These are phyloP conservation scores for Nymphaea thermarum DNA, from an alignment of 164 flowering plant genomes.

Conservation along the genomic window DNA sequence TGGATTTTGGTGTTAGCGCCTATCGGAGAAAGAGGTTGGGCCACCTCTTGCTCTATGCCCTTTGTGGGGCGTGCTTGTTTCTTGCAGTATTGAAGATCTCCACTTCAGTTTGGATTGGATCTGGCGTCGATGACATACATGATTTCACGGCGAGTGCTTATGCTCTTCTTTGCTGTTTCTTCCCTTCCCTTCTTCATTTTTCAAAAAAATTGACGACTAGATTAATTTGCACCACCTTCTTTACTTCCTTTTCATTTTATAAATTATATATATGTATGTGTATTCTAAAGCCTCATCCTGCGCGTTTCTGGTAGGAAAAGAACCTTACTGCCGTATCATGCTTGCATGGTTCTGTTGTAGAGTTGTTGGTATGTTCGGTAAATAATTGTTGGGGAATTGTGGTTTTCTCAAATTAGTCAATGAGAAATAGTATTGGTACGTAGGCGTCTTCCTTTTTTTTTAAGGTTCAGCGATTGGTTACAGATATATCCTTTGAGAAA, in stretches of 20 bases:
- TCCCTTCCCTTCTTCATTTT: not conserved
- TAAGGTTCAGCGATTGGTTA: not conserved
- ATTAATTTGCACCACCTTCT: not conserved
- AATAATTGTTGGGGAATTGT: not conserved
- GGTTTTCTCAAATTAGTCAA: not conserved
- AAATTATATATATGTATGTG: not conserved
- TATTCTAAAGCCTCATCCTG: too few relatives aligned
- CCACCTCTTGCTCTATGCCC: constrained; percentile 76
- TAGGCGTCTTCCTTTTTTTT: not conserved
- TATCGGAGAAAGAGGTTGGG: constrained; percentile 54
- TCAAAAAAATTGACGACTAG: not conserved
- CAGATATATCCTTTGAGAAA: not conserved
- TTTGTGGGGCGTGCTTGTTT: constrained; percentile 78
- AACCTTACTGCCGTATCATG: not conserved
- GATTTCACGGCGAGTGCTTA: constrained; percentile 12
- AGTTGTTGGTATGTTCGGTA: not conserved
- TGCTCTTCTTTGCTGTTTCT: not conserved
- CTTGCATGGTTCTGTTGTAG: not conserved
- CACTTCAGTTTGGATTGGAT: constrained; percentile 83
- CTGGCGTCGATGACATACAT: constrained; percentile 27
- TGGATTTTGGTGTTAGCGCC: constrained; percentile 8
- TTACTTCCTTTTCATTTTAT: not conserved
- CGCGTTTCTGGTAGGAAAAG: too few relatives aligned
- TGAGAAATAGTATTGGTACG: not conserved
- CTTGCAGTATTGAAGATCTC: constrained; percentile 74